These are phyloP conservation scores for Trichoderma oligosporum DNA, from an alignment of 2,329 filamentous ascomycete genomes.

Conservation along the genomic window DNA sequence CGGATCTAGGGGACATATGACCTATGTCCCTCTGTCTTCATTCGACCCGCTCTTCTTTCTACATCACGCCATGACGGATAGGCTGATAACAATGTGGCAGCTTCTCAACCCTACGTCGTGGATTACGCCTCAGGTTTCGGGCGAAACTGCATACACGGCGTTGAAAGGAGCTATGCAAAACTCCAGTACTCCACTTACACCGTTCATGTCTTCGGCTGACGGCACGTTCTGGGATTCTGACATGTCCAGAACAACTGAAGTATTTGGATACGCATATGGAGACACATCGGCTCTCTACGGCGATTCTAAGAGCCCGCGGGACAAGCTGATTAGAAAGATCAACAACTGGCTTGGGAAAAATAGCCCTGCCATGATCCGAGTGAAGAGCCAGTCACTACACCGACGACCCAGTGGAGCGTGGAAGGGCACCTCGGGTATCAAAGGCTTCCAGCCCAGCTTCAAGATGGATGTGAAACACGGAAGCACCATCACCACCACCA, in stretches of 20 bases:
- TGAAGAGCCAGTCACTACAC: background rate
- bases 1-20: slow-evolving; percentile 64
- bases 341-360: slow-evolving; percentile 46
- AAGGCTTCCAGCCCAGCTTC: slow-evolving; percentile 26
- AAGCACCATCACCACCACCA: no score
- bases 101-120: slow-evolving; percentile 65
- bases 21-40: slow-evolving; percentile 65
- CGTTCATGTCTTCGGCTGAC: slow-evolving; percentile 58
- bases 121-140: slow-evolving; percentile 53
- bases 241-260: slow-evolving; percentile 52
- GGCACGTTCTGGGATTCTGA: slow-evolving; percentile 67
- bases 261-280: slow-evolving; percentile 71
- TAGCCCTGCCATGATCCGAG: slow-evolving; percentile 27
- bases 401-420: background rate
- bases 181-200: slow-evolving; percentile 56
- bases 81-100: slow-evolving; percentile 75
- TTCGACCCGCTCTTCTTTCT: slow-evolving; percentile 80
- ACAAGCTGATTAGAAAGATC: slow-evolving; percentile 43
- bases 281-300: slow-evolving; percentile 45
- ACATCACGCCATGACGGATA: slow-evolving; percentile 73
- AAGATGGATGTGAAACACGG: slow-evolving; percentile 20
- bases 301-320: slow-evolving; percentile 28
- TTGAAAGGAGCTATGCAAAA: slow-evolving; percentile 51
- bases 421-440: background rate
- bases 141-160: slow-evolving; percentile 60